These are phyloP conservation scores for Avena atlantica DNA, from an alignment of 176 grass and related monocot genomes.

Conservation along the genomic window DNA sequence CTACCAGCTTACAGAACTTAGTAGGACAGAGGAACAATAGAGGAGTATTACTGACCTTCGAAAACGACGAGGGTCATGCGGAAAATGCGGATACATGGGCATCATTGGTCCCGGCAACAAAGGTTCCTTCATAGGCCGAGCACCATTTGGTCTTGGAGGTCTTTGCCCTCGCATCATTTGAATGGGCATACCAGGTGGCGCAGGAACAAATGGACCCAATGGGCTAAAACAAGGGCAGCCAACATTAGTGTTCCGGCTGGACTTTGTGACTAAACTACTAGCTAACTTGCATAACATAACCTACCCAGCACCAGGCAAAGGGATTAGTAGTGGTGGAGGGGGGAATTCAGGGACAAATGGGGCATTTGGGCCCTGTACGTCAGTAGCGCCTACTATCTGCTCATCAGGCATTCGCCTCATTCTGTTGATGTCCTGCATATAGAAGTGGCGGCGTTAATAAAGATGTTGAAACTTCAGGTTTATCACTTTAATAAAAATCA, in stretches of 20 bases:
- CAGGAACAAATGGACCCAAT: constrained; percentile 88
- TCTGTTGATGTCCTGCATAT: constrained; percentile 60
- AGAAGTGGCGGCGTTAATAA: neutral
- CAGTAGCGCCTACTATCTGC: constrained; percentile 50
- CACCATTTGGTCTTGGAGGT: constrained; percentile 45
- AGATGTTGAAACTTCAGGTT: neutral
- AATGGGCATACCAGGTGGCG: constrained; percentile 63
- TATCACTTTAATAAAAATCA: constrained; percentile 11
- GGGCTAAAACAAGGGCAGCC: constrained; percentile 54
- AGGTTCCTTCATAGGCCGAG: constrained; percentile 39
- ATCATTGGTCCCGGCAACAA: constrained; percentile 44
- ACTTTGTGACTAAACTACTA: constrained; percentile 36
- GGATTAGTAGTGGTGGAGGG: constrained; percentile 59
- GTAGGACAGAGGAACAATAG: neutral
- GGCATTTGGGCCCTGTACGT: constrained; percentile 40
- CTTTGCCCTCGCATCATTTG: constrained; percentile 66
- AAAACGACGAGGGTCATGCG: constrained; percentile 46
- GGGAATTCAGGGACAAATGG: constrained; percentile 50
- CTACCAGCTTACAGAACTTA: neutral
- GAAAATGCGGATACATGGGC: constrained; percentile 64
- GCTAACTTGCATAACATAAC: constrained; percentile 32
- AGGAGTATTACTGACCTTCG: constrained; percentile 54
- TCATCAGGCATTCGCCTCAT: constrained; percentile 51
- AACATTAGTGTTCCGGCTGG: constrained; percentile 30
- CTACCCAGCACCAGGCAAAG: constrained; percentile 82